Evolutionary conservation across 306 rosid genomes (phyloP).

Genomic region (Dicorynia guianensis): DNA sequence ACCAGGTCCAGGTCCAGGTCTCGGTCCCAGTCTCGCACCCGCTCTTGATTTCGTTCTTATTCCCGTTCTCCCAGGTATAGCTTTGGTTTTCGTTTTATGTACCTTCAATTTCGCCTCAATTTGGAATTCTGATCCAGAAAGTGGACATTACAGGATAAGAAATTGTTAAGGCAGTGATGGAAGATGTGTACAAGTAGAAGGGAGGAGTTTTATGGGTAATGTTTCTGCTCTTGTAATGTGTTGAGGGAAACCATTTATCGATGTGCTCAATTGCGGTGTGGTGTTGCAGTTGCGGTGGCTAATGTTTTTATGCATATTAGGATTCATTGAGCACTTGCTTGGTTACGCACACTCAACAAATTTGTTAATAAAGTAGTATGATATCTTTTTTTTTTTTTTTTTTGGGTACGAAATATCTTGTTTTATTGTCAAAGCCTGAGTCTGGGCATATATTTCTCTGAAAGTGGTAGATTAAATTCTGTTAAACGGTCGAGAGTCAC

Average conservation of each 20-base stretch:
- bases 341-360: constrained; percentile 17
- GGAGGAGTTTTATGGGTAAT: constrained; percentile 2
- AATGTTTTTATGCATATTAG: constrained; percentile 26
- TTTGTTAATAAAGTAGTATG: constrained; percentile 22
- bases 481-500: too few relatives aligned
- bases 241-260: neutral
- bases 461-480: too few relatives aligned
- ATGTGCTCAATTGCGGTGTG: constrained; percentile 19
- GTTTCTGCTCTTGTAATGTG: constrained; percentile 13
- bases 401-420: too few relatives aligned
- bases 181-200: constrained; percentile 31
- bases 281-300: constrained; percentile 34
- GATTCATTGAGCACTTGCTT: constrained; percentile 9
- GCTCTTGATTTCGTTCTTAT: constrained; percentile 40
- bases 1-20: constrained; percentile 51
- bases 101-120: neutral
- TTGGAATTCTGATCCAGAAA: constrained; percentile 42
- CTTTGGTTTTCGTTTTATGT: constrained; percentile 26
- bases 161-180: constrained; percentile 67
- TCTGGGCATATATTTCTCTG: constrained; percentile 23
- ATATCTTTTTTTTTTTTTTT: too few relatives aligned
- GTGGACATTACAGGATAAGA: constrained; percentile 63
- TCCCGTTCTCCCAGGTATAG: constrained; percentile 81
- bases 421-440: neutral
- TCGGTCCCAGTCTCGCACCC: constrained; percentile 48